Evolutionary conservation across 2,329 filamentous ascomycete genomes (phyloP).

Genomic region (Arthrobotrys megalospora): DNA sequence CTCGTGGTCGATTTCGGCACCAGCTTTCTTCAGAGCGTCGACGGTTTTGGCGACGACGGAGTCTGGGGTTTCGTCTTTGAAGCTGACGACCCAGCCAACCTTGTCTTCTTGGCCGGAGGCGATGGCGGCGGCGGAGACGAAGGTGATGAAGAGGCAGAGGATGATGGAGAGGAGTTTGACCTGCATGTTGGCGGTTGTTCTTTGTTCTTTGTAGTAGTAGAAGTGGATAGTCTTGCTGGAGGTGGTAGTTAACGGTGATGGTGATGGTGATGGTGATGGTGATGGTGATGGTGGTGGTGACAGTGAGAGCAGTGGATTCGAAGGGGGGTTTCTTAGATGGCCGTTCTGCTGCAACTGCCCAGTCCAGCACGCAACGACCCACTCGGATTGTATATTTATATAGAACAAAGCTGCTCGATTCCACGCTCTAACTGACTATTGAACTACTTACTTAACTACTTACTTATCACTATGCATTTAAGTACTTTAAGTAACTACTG

Average conservation of each 20-base stretch:
- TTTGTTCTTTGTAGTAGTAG: not conserved
- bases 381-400: not conserved
- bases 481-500: no score
- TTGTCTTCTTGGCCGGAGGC: constrained; percentile 19
- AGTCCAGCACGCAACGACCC: not conserved
- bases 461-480: no score
- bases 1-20: constrained; percentile 36
- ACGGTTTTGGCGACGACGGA: constrained; percentile 27
- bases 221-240: not conserved
- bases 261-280: not conserved
- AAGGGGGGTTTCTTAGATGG: not conserved
- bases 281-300: constrained; percentile 8
- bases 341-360: constrained; percentile 18
- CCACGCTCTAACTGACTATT: no score
- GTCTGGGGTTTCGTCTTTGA: constrained; percentile 33
- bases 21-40: constrained; percentile 26
- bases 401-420: no score
- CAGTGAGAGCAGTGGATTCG: not conserved
- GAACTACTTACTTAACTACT: no score
- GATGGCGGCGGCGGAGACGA: constrained; percentile 31
- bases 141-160: constrained; percentile 38
- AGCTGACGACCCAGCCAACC: constrained; percentile 41
- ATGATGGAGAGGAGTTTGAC: constrained; percentile 50
- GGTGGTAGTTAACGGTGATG: not conserved
- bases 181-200: constrained; percentile 39